Conservation (phyloP, 169 alveolate genomes). For the Plasmodium vinckei region DNA sequence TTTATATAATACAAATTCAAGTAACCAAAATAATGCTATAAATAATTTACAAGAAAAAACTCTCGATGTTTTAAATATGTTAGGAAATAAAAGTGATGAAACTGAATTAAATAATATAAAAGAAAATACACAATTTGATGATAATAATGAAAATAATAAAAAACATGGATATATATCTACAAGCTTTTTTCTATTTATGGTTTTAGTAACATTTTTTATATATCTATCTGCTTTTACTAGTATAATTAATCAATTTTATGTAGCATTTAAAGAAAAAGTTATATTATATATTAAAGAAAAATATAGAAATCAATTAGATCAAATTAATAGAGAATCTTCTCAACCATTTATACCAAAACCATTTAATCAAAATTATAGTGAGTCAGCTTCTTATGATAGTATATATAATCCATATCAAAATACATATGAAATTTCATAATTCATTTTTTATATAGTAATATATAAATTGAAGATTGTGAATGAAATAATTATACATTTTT, state of each 20-base stretch:
- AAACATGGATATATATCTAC: slow-evolving; percentile 19
- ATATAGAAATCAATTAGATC: slow-evolving; percentile 8
- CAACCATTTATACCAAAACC: slow-evolving; percentile 28
- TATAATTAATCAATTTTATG: slow-evolving; percentile 52
- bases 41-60: slow-evolving; percentile 3
- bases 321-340: slow-evolving; percentile 27
- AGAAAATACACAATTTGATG: too few relatives aligned
- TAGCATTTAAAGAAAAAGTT: slow-evolving; percentile 55
- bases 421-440: too few relatives aligned
- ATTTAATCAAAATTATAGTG: neutral
- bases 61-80: slow-evolving; percentile 7
- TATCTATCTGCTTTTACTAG: slow-evolving; percentile 64
- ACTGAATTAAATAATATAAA: neutral
- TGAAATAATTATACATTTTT: neutral
- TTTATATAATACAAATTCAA: neutral
- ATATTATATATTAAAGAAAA: slow-evolving; percentile 27
- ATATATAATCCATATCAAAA: slow-evolving; percentile 17
- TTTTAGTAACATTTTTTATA: slow-evolving; percentile 20
- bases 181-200: slow-evolving; percentile 33
- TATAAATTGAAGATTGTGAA: neutral
- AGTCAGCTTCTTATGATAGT: slow-evolving; percentile 13
- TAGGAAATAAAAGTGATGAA: slow-evolving; percentile 8
- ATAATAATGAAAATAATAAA: neutral
- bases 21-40: neutral
- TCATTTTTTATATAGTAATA: too few relatives aligned